A percentile compares a stretch with the other conserved stretches of the same genome.
Conservation (phyloP, 2,329 filamentous ascomycete genomes). For the Botrytis cinerea region DNA sequence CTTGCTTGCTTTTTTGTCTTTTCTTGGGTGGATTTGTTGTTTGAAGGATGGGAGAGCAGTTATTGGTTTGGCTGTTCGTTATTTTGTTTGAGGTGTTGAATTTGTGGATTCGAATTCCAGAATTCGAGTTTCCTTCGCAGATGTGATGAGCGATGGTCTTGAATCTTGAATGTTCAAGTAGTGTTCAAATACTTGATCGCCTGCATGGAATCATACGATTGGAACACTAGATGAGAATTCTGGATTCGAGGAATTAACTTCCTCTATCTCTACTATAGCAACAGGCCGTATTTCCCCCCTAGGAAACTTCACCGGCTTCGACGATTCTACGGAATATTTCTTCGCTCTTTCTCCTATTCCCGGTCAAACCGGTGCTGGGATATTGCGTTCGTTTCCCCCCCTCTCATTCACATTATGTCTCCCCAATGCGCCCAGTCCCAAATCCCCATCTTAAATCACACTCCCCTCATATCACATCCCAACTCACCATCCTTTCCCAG, state of each 20-base stretch:
- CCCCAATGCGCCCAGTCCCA: neutral
- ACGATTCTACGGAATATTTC: conserved; percentile 49
- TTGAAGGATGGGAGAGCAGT: too few relatives aligned
- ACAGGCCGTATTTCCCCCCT: neutral
- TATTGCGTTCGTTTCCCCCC: neutral
- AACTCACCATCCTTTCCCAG: neutral
- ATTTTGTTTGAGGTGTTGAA: too few relatives aligned
- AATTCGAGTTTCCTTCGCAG: too few relatives aligned
- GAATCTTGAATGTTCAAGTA: too few relatives aligned
- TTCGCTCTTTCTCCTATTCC: conserved; percentile 47
- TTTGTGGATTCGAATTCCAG: too few relatives aligned
- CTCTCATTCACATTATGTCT: neutral
- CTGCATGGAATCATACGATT: too few relatives aligned
- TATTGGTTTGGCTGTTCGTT: neutral
- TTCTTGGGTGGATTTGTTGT: neutral
- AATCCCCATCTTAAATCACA: neutral
- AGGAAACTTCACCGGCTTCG: conserved; percentile 46
- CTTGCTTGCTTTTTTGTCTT: too few relatives aligned
- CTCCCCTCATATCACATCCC: neutral
- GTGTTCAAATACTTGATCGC: neutral
- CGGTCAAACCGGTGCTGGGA: conserved; percentile 25
- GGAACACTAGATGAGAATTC: neutral
- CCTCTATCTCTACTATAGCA: neutral
- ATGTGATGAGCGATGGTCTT: too few relatives aligned
- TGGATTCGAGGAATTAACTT: neutral